Evolutionary conservation across 2,329 filamentous ascomycete species (phyloP).

Genomic region (Diaporthe amygdali): DNA sequence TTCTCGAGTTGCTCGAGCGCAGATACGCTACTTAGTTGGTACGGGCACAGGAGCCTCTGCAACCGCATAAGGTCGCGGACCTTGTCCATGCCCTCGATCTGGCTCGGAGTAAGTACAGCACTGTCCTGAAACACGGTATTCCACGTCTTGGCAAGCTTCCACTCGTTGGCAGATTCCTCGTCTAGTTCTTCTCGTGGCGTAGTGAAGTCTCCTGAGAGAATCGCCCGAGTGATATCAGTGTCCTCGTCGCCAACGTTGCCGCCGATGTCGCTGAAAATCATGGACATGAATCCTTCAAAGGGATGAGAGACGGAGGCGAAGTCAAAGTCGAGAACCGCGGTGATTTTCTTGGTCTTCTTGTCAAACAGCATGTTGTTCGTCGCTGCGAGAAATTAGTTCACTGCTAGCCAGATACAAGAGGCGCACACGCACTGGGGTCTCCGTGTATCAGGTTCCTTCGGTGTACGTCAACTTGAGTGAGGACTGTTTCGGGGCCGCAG

Average conservation of each 20-base stretch:
- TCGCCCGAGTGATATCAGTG: neutral
- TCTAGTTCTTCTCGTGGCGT: neutral
- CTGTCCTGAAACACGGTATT: neutral
- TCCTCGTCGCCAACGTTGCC: constrained; percentile 26
- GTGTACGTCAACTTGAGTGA: constrained; percentile 26
- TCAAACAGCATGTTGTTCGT: constrained; percentile 36
- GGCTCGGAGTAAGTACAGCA: neutral
- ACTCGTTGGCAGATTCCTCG: neutral
- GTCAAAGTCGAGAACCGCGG: constrained; percentile 36
- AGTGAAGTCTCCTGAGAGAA: neutral
- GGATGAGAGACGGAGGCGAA: constrained; percentile 32
- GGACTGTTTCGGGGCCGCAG: constrained; percentile 16
- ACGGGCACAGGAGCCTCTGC: neutral
- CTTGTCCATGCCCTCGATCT: neutral
- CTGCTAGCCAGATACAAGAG: neutral
- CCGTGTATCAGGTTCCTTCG: constrained; percentile 30
- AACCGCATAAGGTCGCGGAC: neutral
- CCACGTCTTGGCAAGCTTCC: neutral
- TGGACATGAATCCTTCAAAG: constrained; percentile 30
- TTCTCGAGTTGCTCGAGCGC: neutral
- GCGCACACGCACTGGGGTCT: constrained; percentile 32
- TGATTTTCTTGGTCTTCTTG: constrained; percentile 27
- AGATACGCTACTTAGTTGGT: neutral
- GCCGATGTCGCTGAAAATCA: constrained; percentile 29
- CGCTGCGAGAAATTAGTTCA: constrained; percentile 20